A percentile compares a stretch with the other conserved stretches of the same genome.
Evolutionary conservation across 1,139 yeast species (phyloP).

Genomic region (Protomyces lactucae-debilis): DNA sequence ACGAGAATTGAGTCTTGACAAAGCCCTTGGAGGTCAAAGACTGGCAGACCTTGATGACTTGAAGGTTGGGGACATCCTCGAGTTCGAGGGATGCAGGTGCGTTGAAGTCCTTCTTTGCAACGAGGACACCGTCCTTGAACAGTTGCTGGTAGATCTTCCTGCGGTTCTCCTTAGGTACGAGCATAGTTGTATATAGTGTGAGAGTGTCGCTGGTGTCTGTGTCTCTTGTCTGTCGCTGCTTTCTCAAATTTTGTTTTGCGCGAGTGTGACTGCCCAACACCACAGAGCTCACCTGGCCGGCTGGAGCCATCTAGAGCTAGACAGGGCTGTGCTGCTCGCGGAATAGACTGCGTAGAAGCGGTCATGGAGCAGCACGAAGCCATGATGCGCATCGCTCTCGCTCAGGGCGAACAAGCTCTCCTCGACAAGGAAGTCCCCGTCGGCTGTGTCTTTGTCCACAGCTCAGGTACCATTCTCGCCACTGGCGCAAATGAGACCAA

Average conservation of each 20-base stretch:
- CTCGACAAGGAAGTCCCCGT: slow-evolving; percentile 65
- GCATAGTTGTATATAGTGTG: neutral
- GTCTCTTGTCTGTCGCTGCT: neutral
- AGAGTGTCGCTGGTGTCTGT: neutral
- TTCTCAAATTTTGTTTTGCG: neutral
- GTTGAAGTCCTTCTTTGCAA: slow-evolving; percentile 60
- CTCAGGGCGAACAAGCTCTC: slow-evolving; percentile 53
- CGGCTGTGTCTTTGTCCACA: slow-evolving; percentile 58
- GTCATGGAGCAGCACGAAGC: neutral
- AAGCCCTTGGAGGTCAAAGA: slow-evolving; percentile 97
- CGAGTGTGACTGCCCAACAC: neutral
- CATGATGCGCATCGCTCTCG: slow-evolving; percentile 11
- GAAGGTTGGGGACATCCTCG: slow-evolving; percentile 54
- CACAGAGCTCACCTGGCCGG: neutral
- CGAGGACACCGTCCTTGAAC: slow-evolving; percentile 31
- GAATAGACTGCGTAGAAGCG: neutral
- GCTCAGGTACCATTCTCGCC: slow-evolving; percentile 53
- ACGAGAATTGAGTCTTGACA: slow-evolving; percentile 99
- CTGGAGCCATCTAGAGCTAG: neutral
- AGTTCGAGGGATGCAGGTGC: slow-evolving; percentile 91
- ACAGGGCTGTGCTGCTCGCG: neutral
- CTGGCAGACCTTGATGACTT: slow-evolving; percentile 98
- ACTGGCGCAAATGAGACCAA: slow-evolving; percentile 89
- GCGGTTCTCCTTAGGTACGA: slow-evolving; percentile 30
- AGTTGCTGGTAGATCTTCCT: slow-evolving; percentile 28